A percentile compares a stretch with the other conserved stretches of the same genome.
Evolutionary conservation across 441 rosid species (phyloP).

Genomic region (Pelargonium fulgidum): DNA sequence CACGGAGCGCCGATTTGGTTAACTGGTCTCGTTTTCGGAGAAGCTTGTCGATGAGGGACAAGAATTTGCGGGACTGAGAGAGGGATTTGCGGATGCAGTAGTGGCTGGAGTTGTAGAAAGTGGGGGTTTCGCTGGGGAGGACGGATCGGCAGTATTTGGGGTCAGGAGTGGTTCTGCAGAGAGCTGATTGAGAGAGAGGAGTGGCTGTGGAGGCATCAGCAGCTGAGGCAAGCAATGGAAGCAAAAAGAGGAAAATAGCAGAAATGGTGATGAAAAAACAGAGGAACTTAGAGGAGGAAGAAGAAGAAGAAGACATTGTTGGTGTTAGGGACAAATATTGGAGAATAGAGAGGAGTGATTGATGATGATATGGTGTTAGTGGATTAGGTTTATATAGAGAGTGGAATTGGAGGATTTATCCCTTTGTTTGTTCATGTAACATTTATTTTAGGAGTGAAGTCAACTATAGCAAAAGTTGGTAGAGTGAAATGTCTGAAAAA

Average conservation of each 20-base stretch:
- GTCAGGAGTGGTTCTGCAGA: conserved; percentile 21
- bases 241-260: neutral
- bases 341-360: too few relatives aligned
- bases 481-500: too few relatives aligned
- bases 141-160: conserved; percentile 17
- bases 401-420: too few relatives aligned
- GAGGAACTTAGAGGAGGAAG: too few relatives aligned
- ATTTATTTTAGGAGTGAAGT: too few relatives aligned
- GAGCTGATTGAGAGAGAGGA: neutral
- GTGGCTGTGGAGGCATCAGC: neutral
- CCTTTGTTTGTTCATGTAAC: too few relatives aligned
- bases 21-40: conserved; percentile 6
- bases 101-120: conserved; percentile 19
- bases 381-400: too few relatives aligned
- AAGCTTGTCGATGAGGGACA: conserved; percentile 12
- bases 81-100: conserved; percentile 15
- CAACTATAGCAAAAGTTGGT: too few relatives aligned
- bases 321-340: too few relatives aligned
- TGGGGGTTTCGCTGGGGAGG: conserved; percentile 16
- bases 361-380: too few relatives aligned
- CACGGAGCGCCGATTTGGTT: conserved; percentile 28
- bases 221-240: neutral
- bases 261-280: neutral
- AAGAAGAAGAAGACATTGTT: too few relatives aligned
- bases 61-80: conserved; percentile 15